Percentiles rank a stretch among this genome's conserved stretches.
Conservation (phyloP, 768 basidiomycete genomes). For the Phanerodontia chrysosporium region DNA sequence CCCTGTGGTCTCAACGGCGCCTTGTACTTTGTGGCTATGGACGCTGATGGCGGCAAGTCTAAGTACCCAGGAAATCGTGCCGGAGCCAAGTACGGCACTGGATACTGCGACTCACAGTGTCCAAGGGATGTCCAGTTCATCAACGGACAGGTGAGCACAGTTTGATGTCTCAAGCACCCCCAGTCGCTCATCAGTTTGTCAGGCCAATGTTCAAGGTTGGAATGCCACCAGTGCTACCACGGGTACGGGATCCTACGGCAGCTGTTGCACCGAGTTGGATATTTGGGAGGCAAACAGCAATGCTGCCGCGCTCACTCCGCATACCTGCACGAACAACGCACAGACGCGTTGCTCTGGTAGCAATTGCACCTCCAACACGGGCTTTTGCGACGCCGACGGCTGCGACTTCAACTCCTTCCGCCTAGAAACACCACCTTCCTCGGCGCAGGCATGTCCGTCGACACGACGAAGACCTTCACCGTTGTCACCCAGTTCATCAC, state of each 20-base stretch:
- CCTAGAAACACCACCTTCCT: slow-evolving; percentile 39
- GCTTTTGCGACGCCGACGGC: slow-evolving; percentile 49
- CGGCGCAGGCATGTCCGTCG: slow-evolving; percentile 41
- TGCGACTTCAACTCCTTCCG: slow-evolving; percentile 50
- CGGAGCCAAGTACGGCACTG: slow-evolving; percentile 44
- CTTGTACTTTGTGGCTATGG: slow-evolving; percentile 54
- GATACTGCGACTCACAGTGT: slow-evolving; percentile 58
- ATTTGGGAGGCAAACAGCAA: slow-evolving; percentile 50
- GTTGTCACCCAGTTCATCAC: slow-evolving; percentile 42
- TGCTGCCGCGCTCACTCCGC: slow-evolving; percentile 50
- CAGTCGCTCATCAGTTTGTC: neutral
- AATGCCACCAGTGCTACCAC: slow-evolving; percentile 34
- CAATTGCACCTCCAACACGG: slow-evolving; percentile 31
- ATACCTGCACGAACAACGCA: slow-evolving; percentile 37
- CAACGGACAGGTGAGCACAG: slow-evolving; percentile 37
- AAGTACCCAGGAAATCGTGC: slow-evolving; percentile 46
- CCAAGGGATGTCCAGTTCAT: slow-evolving; percentile 53
- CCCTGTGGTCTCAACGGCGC: slow-evolving; percentile 46
- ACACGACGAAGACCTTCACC: slow-evolving; percentile 36
- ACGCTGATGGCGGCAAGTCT: slow-evolving; percentile 44
- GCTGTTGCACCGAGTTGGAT: slow-evolving; percentile 57
- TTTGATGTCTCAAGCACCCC: neutral
- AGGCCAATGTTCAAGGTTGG: slow-evolving; percentile 50
- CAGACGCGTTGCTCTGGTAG: slow-evolving; percentile 39
- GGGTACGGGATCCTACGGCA: slow-evolving; percentile 40